Conservation (phyloP, 108 stramenopile genomes). For the Skeletonema costatum region DNA sequence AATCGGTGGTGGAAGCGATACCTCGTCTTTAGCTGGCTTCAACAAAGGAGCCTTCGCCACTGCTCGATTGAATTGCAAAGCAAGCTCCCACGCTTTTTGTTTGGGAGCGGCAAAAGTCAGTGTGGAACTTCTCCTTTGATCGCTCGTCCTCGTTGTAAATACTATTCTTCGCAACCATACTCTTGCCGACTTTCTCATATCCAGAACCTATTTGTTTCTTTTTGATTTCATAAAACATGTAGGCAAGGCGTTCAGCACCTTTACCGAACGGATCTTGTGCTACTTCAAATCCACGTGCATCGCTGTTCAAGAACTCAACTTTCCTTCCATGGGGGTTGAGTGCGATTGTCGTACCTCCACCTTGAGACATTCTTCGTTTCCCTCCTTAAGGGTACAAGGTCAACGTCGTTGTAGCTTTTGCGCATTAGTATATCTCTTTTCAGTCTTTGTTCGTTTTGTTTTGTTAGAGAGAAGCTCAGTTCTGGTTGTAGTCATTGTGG, state of each 20-base stretch:
- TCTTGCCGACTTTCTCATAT: slow-evolving; percentile 32
- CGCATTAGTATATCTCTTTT: slow-evolving; percentile 36
- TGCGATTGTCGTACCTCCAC: slow-evolving; percentile 15
- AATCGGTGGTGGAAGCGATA: slow-evolving; percentile 36
- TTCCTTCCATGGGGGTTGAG: slow-evolving; percentile 14
- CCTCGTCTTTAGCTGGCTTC: slow-evolving; percentile 32
- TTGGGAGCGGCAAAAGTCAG: slow-evolving; percentile 41
- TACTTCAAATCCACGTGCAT: slow-evolving; percentile 30
- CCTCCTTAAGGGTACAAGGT: slow-evolving; percentile 11
- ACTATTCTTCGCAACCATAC: slow-evolving; percentile 43
- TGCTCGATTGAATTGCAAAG: slow-evolving; percentile 36
- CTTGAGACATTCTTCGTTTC: slow-evolving; percentile 32
- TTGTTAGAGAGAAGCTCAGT: slow-evolving; percentile 25
- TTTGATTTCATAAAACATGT: slow-evolving; percentile 41
- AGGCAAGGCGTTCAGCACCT: slow-evolving; percentile 51
- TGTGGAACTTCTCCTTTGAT: slow-evolving; percentile 42
- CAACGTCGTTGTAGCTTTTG: slow-evolving; percentile 28
- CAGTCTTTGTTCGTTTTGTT: slow-evolving; percentile 20
- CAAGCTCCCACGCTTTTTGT: slow-evolving; percentile 26
- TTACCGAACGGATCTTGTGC: slow-evolving; percentile 48
- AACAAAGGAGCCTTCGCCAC: slow-evolving; percentile 26
- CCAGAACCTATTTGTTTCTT: slow-evolving; percentile 6
- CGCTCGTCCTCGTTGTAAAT: slow-evolving; percentile 39
- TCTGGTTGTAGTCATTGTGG: slow-evolving; percentile 48
- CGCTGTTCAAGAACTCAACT: slow-evolving; percentile 26